Percentiles rank a stretch among this genome's conserved stretches.
These are phyloP conservation scores for Mimosa pudica DNA, from an alignment of 306 rosid species.

Conservation along the genomic window DNA sequence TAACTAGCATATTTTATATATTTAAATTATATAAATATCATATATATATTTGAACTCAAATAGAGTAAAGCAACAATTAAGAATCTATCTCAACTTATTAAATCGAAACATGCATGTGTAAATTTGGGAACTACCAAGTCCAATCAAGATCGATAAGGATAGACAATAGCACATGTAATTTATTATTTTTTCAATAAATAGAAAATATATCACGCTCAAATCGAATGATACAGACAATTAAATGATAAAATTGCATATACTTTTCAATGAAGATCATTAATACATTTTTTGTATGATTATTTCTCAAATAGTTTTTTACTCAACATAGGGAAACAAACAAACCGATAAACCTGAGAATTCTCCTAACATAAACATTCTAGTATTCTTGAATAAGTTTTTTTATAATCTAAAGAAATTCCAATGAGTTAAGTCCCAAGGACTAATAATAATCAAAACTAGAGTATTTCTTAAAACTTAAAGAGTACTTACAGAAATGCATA, in stretches of 20 bases:
- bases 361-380: no score
- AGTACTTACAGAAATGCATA: no score
- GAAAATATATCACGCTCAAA: background rate
- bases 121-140: background rate
- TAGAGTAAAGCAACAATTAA: no score
- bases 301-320: background rate
- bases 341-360: background rate
- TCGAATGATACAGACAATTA: background rate
- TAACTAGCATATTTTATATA: no score
- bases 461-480: no score
- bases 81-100: background rate
- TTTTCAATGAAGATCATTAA: background rate
- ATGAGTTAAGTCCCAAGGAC: no score
- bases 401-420: no score
- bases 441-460: no score
- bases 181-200: background rate
- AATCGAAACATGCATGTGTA: background rate
- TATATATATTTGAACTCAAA: no score
- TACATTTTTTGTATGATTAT: background rate
- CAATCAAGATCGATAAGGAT: background rate
- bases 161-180: background rate
- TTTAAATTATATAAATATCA: no score
- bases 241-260: background rate
- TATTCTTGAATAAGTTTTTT: no score
- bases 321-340: background rate